phyloP scores from a whole-genome alignment of 2,329 filamentous ascomycete genomes.

The Diaporthe citriasiana region DNA sequence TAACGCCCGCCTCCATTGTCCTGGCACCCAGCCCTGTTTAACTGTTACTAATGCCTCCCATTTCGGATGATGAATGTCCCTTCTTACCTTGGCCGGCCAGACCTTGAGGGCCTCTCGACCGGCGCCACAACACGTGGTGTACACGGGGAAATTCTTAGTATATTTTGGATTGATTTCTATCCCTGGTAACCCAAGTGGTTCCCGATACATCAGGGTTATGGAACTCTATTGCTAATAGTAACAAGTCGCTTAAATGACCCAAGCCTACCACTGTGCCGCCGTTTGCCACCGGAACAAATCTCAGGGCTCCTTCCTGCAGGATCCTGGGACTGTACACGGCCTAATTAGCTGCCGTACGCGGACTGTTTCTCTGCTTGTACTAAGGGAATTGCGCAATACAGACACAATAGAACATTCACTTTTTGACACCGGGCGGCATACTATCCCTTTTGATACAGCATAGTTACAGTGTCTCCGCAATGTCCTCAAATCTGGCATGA shows the following conservation, averaged over 20 bases:
- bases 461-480: no score
- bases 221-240: background rate
- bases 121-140: background rate
- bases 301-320: background rate
- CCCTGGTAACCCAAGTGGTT: background rate
- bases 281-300: background rate
- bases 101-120: background rate
- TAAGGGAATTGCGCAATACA: background rate
- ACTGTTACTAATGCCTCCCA: background rate
- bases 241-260: background rate
- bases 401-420: background rate
- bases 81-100: background rate
- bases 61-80: slow-evolving; percentile 2
- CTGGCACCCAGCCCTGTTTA: background rate
- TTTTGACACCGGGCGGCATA: background rate
- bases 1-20: background rate
- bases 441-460: background rate
- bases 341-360: background rate
- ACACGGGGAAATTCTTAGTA: no score
- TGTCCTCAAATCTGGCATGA: background rate
- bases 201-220: background rate
- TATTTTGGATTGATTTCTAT: no score
- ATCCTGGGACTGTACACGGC: background rate
- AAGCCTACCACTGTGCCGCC: background rate
- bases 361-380: background rate